Evolutionary conservation across 805 yeast species (phyloP).

Genomic region (Pichia deserticola): DNA sequence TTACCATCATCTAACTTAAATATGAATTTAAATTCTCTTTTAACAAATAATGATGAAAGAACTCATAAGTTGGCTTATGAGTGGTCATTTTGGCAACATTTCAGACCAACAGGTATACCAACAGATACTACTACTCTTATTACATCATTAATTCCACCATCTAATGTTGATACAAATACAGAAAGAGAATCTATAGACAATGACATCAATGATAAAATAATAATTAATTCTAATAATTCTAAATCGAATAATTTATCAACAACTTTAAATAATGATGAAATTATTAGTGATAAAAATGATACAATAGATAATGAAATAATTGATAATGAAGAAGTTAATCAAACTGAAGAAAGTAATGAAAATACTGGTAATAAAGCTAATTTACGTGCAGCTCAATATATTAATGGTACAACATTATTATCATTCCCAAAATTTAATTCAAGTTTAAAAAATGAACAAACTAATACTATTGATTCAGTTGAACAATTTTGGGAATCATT

Average conservation of each 20-base stretch:
- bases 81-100: slow-evolving; percentile 46
- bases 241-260: no score
- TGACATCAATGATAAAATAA: no score
- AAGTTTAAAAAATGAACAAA: slow-evolving; percentile 8
- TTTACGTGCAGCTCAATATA: slow-evolving; percentile 22
- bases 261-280: no score
- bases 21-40: no score
- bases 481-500: slow-evolving; percentile 49
- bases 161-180: no score
- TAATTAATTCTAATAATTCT: no score
- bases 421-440: slow-evolving; percentile 28
- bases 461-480: slow-evolving; percentile 33
- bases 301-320: no score
- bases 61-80: slow-evolving; percentile 37
- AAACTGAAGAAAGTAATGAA: neutral
- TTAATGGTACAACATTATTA: slow-evolving; percentile 39
- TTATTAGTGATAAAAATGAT: no score
- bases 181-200: no score
- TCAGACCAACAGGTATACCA: slow-evolving; percentile 21
- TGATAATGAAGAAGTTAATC: neutral
- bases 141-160: no score
- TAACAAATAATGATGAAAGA: neutral
- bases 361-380: slow-evolving; percentile 6
- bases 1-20: neutral
- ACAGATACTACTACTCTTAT: neutral